phyloP scores from a whole-genome alignment of 2,329 filamentous ascomycete genomes.

The Ambrosiella beaveri region DNA sequence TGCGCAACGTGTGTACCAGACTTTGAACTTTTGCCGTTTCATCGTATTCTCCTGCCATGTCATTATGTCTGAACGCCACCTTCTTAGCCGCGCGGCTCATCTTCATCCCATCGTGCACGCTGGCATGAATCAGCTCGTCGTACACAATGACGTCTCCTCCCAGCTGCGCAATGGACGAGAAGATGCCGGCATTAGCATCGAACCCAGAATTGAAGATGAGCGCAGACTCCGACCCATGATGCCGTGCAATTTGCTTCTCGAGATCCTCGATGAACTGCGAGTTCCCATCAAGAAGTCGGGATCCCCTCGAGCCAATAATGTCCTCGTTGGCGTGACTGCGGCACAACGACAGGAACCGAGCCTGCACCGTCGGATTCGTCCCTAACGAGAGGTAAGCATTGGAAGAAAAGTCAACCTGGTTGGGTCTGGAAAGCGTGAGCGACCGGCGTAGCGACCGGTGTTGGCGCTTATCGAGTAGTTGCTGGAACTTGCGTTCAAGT shows the following conservation, averaged over 20 bases:
- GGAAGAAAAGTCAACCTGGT: conserved; percentile 49
- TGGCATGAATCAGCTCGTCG: conserved; percentile 63
- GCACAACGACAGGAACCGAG: conserved; percentile 26
- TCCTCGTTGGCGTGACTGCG: conserved; percentile 15
- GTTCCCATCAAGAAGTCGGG: conserved; percentile 37
- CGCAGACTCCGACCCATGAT: conserved; percentile 28
- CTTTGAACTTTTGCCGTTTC: neutral
- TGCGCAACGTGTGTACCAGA: conserved; percentile 15
- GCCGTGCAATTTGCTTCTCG: conserved; percentile 29
- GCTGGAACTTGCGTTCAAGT: neutral
- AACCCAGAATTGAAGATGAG: conserved; percentile 43
- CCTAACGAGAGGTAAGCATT: conserved; percentile 69
- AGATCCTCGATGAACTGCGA: conserved; percentile 26
- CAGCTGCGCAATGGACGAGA: conserved; percentile 43
- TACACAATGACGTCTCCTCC: conserved; percentile 47
- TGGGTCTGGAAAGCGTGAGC: neutral
- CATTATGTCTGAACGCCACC: conserved; percentile 40
- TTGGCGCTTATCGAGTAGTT: neutral
- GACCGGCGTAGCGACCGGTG: neutral
- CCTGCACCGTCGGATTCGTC: conserved; percentile 29
- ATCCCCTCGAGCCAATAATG: conserved; percentile 33
- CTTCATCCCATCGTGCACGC: conserved; percentile 60
- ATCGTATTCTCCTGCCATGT: neutral
- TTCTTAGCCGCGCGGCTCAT: conserved; percentile 35
- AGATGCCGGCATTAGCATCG: conserved; percentile 48